These are phyloP conservation scores for Trichoderma virens DNA, from an alignment of 495 filamentous ascomycete species.

Conservation along the genomic window DNA sequence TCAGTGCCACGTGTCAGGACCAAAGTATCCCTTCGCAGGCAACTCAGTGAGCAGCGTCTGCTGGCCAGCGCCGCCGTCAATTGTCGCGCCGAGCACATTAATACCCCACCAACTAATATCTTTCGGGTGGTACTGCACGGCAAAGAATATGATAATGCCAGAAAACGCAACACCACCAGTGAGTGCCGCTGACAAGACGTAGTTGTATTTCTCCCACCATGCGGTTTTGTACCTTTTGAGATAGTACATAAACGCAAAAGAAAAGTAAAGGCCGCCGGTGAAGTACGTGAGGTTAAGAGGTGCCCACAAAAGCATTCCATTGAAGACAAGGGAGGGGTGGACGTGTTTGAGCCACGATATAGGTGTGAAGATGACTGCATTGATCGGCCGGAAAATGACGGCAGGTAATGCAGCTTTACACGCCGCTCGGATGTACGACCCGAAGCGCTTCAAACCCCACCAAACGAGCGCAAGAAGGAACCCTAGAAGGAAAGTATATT, in stretches of 20 bases:
- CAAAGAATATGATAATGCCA: constrained; percentile 57
- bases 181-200: constrained; percentile 52
- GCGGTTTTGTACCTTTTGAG: constrained; percentile 18
- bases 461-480: neutral
- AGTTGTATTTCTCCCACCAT: constrained; percentile 52
- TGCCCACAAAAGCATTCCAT: constrained; percentile 28
- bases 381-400: neutral
- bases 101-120: constrained; percentile 55
- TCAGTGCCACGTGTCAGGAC: neutral
- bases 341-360: constrained; percentile 23
- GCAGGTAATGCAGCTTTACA: neutral
- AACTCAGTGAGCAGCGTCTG: neutral
- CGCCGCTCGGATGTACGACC: neutral
- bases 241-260: constrained; percentile 26
- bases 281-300: constrained; percentile 26
- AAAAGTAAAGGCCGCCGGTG: constrained; percentile 25
- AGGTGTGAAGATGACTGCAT: neutral
- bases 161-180: constrained; percentile 52
- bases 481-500: neutral
- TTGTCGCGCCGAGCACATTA: neutral
- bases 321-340: constrained; percentile 25
- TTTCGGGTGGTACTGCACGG: constrained; percentile 43
- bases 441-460: constrained; percentile 1
- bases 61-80: neutral
- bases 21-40: neutral